Evolutionary conservation across 2,329 filamentous ascomycete species (phyloP), one percentile per base, ranked within the genome.

Genomic region (Magnaporthales sp.): DNA sequence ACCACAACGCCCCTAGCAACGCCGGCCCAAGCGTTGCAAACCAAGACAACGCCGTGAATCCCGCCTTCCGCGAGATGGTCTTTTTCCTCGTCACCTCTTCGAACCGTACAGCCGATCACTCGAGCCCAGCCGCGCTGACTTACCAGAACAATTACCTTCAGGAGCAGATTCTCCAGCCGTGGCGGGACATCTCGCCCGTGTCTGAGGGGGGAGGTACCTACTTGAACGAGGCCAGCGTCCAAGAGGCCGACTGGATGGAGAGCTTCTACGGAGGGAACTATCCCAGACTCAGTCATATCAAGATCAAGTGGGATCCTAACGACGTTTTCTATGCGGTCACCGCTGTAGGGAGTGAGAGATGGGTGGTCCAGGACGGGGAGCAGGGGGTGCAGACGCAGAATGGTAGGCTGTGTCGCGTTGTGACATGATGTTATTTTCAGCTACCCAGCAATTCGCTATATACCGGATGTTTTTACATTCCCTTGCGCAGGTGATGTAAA

Each of bases 271-370:
- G 79, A 11, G 70, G 67, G 9, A 76, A 78, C 65, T 80, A 80
- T 64, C 70, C 72, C 0, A 69, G 65, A 4, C 69, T 81, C 61
- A 67, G 75, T 26, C 65, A 66, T 5, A 73, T 83, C 29, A 81
- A 83, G 72, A 70, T 77, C 62, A 79, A 76, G 69, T 83, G 78
- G 72, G 82, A 82, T 72, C 73, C 77, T 15, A 64, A 74, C 11
- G 74, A 74, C 5, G 66, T 84, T 1, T 84, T 79, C 62, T 80
- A 81, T 63, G 79, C 79, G 13, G 73, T 76, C 3, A 77, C 76
- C 0, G 80, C 75, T 1, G 79, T 82, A 5, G 81, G 81, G 0
- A 81, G 77, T 62, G 80, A 83, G 60, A 72, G 73, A 2, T 83
- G 81, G 81, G 71, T 30, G 46, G 63, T 65, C 19, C n/a, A 51